Percentiles rank a stretch among this genome's conserved stretches.
Conservation (phyloP, 2,329 filamentous ascomycete species). For the Alternaria conjuncta region DNA sequence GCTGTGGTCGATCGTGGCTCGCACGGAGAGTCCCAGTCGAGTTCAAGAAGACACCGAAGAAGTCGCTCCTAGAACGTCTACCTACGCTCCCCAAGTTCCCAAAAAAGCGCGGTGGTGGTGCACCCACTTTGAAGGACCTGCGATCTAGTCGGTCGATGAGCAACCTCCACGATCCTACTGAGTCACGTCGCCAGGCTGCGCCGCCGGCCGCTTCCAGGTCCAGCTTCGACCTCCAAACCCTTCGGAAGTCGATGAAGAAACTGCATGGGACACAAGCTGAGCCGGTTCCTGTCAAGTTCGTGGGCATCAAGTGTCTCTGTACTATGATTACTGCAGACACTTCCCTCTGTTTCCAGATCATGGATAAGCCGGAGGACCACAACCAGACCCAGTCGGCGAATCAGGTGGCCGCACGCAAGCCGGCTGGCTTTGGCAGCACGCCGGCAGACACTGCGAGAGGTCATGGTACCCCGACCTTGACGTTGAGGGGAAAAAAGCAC, state of each 20-base stretch:
- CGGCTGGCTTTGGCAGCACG: constrained; percentile 10
- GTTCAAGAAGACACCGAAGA: constrained; percentile 13
- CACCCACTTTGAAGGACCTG: constrained; percentile 14
- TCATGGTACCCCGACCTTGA: constrained; percentile 22
- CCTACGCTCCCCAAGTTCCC: constrained; percentile 21
- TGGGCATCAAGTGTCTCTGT: constrained; percentile 29
- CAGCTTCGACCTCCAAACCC: constrained; percentile 12
- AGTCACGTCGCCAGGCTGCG: not conserved
- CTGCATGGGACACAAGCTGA: constrained; percentile 25
- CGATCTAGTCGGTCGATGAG: constrained; percentile 19
- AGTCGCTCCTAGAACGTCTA: constrained; percentile 10
- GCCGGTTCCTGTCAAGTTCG: constrained; percentile 25
- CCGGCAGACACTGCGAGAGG: constrained; percentile 24
- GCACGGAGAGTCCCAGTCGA: constrained; percentile 14
- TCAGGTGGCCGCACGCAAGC: not conserved
- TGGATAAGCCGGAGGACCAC: constrained; percentile 9
- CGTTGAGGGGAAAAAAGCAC: constrained; percentile 16
- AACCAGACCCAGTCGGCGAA: not conserved
- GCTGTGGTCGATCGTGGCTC: constrained; percentile 33
- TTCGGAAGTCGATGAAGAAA: constrained; percentile 16
- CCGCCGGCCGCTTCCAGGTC: constrained; percentile 8
- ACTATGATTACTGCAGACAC: constrained; percentile 16
- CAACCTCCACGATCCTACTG: constrained; percentile 2
- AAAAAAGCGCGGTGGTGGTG: not conserved
- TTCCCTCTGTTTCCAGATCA: constrained; percentile 32